Percentiles rank a stretch among this genome's conserved stretches.
These are phyloP conservation scores for Heliosperma pusillum DNA, from an alignment of 148 eudicot species.

Conservation along the genomic window DNA sequence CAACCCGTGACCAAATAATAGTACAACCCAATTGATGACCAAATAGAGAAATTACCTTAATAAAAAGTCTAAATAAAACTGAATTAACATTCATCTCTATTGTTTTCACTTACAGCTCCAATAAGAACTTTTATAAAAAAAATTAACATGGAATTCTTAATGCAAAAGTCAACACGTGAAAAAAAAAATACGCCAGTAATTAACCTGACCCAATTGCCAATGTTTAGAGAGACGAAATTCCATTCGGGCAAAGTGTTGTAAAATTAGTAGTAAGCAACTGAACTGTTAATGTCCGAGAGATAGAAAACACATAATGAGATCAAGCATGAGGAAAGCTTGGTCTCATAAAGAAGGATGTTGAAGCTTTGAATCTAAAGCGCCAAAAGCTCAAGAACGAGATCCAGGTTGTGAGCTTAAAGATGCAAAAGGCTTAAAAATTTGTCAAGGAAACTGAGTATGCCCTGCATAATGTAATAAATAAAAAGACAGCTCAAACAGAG, in stretches of 20 bases:
- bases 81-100: too few relatives aligned
- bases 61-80: too few relatives aligned
- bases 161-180: too few relatives aligned
- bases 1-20: too few relatives aligned
- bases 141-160: too few relatives aligned
- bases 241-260: conserved; percentile 40
- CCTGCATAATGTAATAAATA: conserved; percentile 37
- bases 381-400: conserved; percentile 44
- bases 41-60: too few relatives aligned
- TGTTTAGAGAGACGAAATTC: conserved; percentile 43
- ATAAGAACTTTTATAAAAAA: too few relatives aligned
- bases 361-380: conserved; percentile 41
- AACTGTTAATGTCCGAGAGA: conserved; percentile 78
- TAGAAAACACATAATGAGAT: conserved; percentile 72
- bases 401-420: conserved; percentile 30
- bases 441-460: conserved; percentile 46
- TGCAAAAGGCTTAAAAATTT: conserved; percentile 36
- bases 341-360: conserved; percentile 41
- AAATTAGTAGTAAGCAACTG: conserved; percentile 60
- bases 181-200: too few relatives aligned
- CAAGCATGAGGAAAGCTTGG: conserved; percentile 54
- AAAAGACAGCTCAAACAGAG: conserved; percentile 53
- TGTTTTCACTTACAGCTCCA: too few relatives aligned
- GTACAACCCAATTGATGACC: too few relatives aligned
- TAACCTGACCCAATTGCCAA: too few relatives aligned